Percentiles rank a stretch among this genome's conserved stretches.
Conservation (phyloP, 108 stramenopile genomes). For the Nitzschia palea region DNA sequence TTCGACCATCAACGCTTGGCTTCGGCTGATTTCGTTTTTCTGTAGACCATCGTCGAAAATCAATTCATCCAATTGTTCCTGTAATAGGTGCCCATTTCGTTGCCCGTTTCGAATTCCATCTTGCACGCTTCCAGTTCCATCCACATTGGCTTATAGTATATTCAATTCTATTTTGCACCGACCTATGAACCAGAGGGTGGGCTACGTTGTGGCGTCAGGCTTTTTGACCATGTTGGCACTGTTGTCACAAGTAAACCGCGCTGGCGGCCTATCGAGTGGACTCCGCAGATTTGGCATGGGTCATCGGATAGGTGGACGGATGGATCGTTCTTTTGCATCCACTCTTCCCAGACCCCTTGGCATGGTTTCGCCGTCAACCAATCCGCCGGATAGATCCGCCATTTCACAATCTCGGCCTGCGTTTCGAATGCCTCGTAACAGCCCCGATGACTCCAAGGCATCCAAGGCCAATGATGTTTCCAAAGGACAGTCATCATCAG, state of each 20-base stretch:
- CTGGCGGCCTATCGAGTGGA: background rate
- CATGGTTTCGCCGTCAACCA: background rate
- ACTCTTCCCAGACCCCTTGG: background rate
- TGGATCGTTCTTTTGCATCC: background rate
- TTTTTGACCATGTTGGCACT: slow-evolving; percentile 2
- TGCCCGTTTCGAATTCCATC: too few species aligned
- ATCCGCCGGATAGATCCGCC: slow-evolving; percentile 25
- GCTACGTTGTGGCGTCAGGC: background rate
- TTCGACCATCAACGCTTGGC: too few species aligned
- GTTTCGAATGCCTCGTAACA: slow-evolving; percentile 44
- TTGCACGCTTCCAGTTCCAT: too few species aligned
- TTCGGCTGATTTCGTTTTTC: too few species aligned
- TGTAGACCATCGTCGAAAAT: too few species aligned
- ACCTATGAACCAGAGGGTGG: background rate
- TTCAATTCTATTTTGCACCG: too few species aligned
- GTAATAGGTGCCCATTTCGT: too few species aligned
- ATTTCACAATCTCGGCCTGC: slow-evolving; percentile 42
- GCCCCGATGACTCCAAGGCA: slow-evolving; percentile 43
- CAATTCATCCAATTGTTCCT: too few species aligned
- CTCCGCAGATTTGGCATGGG: too few species aligned
- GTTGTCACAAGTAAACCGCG: background rate
- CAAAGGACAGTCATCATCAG: background rate
- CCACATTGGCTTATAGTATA: too few species aligned
- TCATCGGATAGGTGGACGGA: background rate
- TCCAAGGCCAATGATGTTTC: slow-evolving; percentile 2